Evolutionary conservation across 2,329 filamentous ascomycete genomes (phyloP).

Genomic region (Fusarium denticulatum): DNA sequence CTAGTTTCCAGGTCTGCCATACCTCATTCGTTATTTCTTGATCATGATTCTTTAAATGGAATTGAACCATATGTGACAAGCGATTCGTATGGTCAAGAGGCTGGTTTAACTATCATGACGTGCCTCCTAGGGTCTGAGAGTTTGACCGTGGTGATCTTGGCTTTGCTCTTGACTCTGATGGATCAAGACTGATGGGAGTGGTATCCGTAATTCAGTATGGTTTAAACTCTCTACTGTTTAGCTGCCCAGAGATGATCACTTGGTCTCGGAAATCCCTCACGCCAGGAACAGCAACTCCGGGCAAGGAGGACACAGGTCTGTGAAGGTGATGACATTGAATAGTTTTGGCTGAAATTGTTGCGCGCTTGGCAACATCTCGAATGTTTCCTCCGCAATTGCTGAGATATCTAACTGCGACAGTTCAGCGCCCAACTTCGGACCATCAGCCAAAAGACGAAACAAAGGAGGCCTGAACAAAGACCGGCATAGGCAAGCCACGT

Average conservation of each 20-base stretch:
- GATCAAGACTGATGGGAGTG: not conserved
- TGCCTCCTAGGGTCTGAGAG: not conserved
- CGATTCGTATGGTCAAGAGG: not conserved
- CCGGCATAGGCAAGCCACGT: slow-evolving; percentile 38
- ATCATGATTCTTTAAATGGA: not conserved
- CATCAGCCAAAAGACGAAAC: slow-evolving; percentile 28
- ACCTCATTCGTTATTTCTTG: slow-evolving; percentile 18
- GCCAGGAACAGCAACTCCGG: slow-evolving; percentile 27
- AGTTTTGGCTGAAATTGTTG: not conserved
- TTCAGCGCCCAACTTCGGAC: slow-evolving; percentile 18
- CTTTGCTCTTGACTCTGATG: slow-evolving; percentile 10
- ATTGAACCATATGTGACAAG: slow-evolving; percentile 2
- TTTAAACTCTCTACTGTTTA: slow-evolving; percentile 30
- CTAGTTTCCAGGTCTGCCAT: slow-evolving; percentile 1
- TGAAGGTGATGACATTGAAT: not conserved
- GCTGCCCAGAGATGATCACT: slow-evolving; percentile 8
- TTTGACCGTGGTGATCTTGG: not conserved
- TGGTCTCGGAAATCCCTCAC: slow-evolving; percentile 26
- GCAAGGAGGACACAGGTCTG: not conserved
- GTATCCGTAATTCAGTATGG: slow-evolving; percentile 7
- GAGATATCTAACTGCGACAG: slow-evolving; percentile 10
- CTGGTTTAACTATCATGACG: slow-evolving; percentile 16
- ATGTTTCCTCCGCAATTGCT: slow-evolving; percentile 1
- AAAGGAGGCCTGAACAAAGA: slow-evolving; percentile 20
- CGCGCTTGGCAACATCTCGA: slow-evolving; percentile 2